phyloP scores from a whole-genome alignment of 768 basidiomycete species.

The Nidula microcarpa region DNA sequence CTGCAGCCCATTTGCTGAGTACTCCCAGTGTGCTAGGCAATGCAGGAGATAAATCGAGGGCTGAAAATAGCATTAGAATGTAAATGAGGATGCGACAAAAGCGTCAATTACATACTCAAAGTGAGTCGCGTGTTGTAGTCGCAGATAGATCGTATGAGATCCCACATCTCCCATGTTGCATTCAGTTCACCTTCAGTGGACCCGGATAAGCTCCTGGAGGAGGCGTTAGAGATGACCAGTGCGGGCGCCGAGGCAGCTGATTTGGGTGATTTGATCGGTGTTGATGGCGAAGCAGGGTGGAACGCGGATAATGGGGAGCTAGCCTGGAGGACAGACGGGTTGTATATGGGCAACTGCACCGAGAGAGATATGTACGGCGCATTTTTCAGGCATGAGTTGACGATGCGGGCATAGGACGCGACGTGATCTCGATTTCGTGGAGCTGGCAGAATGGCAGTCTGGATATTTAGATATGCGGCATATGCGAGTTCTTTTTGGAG shows the following conservation, averaged over 20 bases:
- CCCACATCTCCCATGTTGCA: slow-evolving; percentile 98
- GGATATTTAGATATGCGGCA: slow-evolving; percentile 87
- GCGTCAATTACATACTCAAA: slow-evolving; percentile 48
- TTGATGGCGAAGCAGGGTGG: slow-evolving; percentile 10
- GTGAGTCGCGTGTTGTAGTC: slow-evolving; percentile 75
- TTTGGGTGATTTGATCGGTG: slow-evolving; percentile 1
- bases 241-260: slow-evolving; percentile 22
- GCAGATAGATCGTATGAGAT: slow-evolving; percentile 86
- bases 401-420: slow-evolving; percentile 89
- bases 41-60: slow-evolving; percentile 88
- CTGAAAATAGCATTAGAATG: slow-evolving; percentile 32
- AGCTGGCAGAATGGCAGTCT: slow-evolving; percentile 82
- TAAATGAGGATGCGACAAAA: slow-evolving; percentile 3
- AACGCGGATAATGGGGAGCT: slow-evolving; percentile 19
- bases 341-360: slow-evolving; percentile 80
- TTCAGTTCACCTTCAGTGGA: slow-evolving; percentile 58
- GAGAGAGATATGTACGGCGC: slow-evolving; percentile 76
- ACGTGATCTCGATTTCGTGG: slow-evolving; percentile 81
- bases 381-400: slow-evolving; percentile 73
- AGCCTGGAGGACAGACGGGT: slow-evolving; percentile 57
- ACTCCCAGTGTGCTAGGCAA: slow-evolving; percentile 76
- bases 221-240: slow-evolving; percentile 30
- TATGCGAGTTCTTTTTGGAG: slow-evolving; percentile 91
- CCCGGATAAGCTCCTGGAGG: slow-evolving; percentile 23
- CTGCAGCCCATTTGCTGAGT: slow-evolving; percentile 87